Conservation (phyloP, 495 filamentous ascomycete species). For the Penicillium subrubescens region DNA sequence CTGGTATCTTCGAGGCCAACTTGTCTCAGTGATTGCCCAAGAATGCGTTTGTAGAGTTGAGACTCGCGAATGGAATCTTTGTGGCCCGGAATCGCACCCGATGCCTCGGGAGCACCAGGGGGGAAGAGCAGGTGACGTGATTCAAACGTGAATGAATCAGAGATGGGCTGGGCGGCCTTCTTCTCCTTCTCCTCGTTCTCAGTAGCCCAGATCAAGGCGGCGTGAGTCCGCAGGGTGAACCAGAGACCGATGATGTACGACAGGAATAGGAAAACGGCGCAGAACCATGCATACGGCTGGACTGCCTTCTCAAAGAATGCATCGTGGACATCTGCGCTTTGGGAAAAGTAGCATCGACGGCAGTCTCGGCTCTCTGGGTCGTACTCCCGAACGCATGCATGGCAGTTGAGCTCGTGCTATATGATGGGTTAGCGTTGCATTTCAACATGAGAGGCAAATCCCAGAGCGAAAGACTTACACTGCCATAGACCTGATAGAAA, state of each 20-base stretch:
- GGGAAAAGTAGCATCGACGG: constrained; percentile 90
- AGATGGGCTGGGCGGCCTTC: constrained; percentile 29
- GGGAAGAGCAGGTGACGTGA: constrained; percentile 36
- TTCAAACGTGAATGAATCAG: constrained; percentile 47
- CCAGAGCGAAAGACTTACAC: constrained; percentile 54
- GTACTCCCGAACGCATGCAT: constrained; percentile 63
- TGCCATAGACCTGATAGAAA: constrained; percentile 99
- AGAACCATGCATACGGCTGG: constrained; percentile 88
- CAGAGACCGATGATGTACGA: constrained; percentile 92
- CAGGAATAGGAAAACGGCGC: constrained; percentile 81
- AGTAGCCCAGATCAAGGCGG: constrained; percentile 93
- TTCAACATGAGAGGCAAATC: neutral
- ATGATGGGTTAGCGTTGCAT: constrained; percentile 28
- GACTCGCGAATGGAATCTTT: constrained; percentile 70
- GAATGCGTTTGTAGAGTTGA: constrained; percentile 87
- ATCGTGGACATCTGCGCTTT: constrained; percentile 81
- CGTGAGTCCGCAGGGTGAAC: constrained; percentile 96
- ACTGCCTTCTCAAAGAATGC: constrained; percentile 88
- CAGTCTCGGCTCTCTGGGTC: constrained; percentile 65
- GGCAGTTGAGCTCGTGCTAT: constrained; percentile 89
- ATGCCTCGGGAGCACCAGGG: constrained; percentile 34
- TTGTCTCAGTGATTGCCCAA: constrained; percentile 84
- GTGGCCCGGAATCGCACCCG: constrained; percentile 25
- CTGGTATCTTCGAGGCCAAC: constrained; percentile 63
- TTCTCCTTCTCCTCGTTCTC: constrained; percentile 84